Evolutionary conservation across 208 protist species (phyloP), one percentile per base, ranked within the genome.

Genomic region (Leishmania braziliensis): DNA sequence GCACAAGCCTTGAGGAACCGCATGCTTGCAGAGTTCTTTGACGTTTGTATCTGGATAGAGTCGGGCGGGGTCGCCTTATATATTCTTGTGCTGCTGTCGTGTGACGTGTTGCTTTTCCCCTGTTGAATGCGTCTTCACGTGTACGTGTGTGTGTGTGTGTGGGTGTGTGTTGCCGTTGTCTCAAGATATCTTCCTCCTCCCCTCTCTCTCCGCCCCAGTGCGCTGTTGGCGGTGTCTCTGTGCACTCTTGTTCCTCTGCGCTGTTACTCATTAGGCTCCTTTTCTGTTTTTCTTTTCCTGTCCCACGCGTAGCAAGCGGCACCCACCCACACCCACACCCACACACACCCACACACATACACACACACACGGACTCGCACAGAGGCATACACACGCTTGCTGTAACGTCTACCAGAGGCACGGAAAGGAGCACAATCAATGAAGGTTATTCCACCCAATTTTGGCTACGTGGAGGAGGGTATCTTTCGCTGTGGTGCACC

Each of bases 401-500:
- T 14, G 33, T 53, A 23, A 50, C 39, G 69, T 5, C 46, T 53
- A 53, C 69, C 46, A 48, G 43, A 5, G 69, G 26, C 23, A 18
- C 53, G 69, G 69, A 73, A 16, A 51, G 39, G 46, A 68, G 26
- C 14, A 20, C 10, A 46, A 48, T 10, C 43, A 29, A 98, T 97
- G 93, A 96, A 92, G 71, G 89, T 97, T n/a, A 93, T 95, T 16
- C 97, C 98, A 43, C 95, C 97, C 18, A 99, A 99, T 81, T 99
- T 99, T 90, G 98, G 98, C 48, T 98, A 98, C 78, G 98, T 99
- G 29, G 98, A 99, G 86, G 98, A 99, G 83, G 91, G 97, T 78
- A 91, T 99, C 58, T 99, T 98, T 84, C 90, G 99, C 75, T 99
- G 95, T 48, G 99, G 98, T n/a, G 85, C 97, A 58, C 99, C 99